Percentiles rank a stretch among this genome's conserved stretches.
These are phyloP conservation scores for Pseudocercospora fuligena DNA, from an alignment of 2,329 filamentous ascomycete genomes.

Conservation along the genomic window DNA sequence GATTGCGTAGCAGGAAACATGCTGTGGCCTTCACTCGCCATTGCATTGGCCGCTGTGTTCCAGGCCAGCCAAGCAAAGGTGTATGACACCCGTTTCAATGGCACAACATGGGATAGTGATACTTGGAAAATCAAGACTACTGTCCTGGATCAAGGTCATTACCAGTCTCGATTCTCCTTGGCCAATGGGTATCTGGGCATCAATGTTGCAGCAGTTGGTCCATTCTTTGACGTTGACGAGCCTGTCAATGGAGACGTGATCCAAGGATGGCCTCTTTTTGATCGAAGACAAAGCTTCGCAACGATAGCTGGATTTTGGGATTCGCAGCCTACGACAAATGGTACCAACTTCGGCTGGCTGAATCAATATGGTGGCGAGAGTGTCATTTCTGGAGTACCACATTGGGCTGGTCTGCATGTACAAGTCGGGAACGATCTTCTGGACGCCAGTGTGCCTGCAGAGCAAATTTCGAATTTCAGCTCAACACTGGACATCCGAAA, in stretches of 20 bases:
- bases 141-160: slow-evolving; percentile 61
- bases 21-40: background rate
- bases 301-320: slow-evolving; percentile 72
- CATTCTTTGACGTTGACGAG: slow-evolving; percentile 66
- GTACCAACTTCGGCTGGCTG: slow-evolving; percentile 70
- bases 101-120: slow-evolving; percentile 63
- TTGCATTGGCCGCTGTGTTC: background rate
- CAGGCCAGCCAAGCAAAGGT: slow-evolving; percentile 27
- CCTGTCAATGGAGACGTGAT: slow-evolving; percentile 60
- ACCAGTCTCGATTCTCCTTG: slow-evolving; percentile 64
- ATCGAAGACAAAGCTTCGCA: slow-evolving; percentile 66
- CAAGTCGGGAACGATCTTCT: slow-evolving; percentile 60
- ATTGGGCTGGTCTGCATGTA: slow-evolving; percentile 67
- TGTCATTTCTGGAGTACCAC: slow-evolving; percentile 72
- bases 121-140: slow-evolving; percentile 62
- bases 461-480: slow-evolving; percentile 64
- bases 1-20: background rate
- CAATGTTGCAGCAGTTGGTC: slow-evolving; percentile 65
- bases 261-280: slow-evolving; percentile 69
- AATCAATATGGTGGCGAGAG: slow-evolving; percentile 72
- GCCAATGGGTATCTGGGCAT: slow-evolving; percentile 70
- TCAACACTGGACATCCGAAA: slow-evolving; percentile 66
- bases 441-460: slow-evolving; percentile 63
- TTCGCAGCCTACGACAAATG: slow-evolving; percentile 61
- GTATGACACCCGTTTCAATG: slow-evolving; percentile 56